These are phyloP conservation scores for Clonostachys sp. DNA, from an alignment of 2,329 filamentous ascomycete genomes.

Conservation along the genomic window DNA sequence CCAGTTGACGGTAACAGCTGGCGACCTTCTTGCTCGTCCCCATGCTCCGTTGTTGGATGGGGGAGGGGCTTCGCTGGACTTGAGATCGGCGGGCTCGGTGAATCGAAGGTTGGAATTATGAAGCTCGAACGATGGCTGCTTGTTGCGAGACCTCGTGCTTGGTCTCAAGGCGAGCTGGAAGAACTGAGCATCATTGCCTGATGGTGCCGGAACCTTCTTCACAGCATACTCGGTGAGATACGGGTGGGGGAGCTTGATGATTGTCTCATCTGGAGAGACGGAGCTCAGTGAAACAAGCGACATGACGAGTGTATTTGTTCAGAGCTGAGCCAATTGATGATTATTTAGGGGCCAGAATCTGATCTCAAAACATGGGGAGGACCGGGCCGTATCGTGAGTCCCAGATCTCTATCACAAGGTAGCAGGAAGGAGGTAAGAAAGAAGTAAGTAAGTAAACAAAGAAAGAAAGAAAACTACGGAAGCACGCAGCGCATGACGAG, in stretches of 20 bases:
- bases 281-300: conserved; percentile 15
- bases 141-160: conserved; percentile 11
- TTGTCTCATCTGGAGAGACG: conserved; percentile 24
- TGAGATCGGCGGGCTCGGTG: conserved; percentile 38
- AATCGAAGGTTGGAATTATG: conserved; percentile 32
- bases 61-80: conserved; percentile 42
- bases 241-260: conserved; percentile 44
- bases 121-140: conserved; percentile 18
- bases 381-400: too few species aligned
- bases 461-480: too few species aligned
- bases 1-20: conserved; percentile 40
- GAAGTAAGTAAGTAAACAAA: too few species aligned
- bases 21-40: conserved; percentile 50
- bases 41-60: conserved; percentile 51
- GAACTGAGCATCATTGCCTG: conserved; percentile 12
- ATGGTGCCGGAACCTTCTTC: conserved; percentile 17
- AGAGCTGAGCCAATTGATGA: too few species aligned
- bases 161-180: conserved; percentile 27
- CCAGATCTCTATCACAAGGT: too few species aligned
- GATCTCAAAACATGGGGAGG: too few species aligned
- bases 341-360: too few species aligned
- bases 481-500: too few species aligned
- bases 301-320: neutral
- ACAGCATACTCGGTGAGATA: conserved; percentile 41
- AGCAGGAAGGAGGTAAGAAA: too few species aligned